Percentiles rank a stretch among this genome's conserved stretches.
Evolutionary conservation across 2,329 filamentous ascomycete genomes (phyloP).

Genomic region (Pseudofabraea citricarpa): DNA sequence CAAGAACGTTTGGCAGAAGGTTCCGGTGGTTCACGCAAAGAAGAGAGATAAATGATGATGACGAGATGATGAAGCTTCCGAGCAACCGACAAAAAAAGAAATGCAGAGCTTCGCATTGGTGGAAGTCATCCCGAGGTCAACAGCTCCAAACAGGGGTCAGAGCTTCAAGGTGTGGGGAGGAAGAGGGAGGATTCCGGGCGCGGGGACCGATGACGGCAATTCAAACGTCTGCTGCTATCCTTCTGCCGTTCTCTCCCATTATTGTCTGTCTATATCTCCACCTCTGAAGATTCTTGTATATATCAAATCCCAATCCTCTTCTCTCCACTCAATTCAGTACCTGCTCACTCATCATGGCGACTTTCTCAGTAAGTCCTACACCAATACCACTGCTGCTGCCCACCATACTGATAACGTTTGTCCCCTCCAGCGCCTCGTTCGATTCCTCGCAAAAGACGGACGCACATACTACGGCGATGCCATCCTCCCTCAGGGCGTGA

Average conservation of each 20-base stretch:
- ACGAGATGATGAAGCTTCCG: neutral
- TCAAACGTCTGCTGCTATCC: constrained; percentile 1
- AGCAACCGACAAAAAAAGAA: neutral
- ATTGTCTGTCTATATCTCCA: neutral
- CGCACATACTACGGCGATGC: constrained; percentile 70
- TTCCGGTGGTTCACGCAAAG: no score
- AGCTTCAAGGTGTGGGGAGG: neutral
- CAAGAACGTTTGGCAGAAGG: no score
- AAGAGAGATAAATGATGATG: no score
- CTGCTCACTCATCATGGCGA: constrained; percentile 34
- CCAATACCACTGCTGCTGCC: neutral
- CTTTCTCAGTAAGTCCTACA: constrained; percentile 39
- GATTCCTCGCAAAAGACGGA: constrained; percentile 69
- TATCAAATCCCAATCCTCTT: neutral
- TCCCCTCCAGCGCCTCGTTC: constrained; percentile 56
- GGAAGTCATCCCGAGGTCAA: constrained; percentile 1
- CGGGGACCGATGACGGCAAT: constrained; percentile 2
- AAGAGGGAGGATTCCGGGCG: neutral
- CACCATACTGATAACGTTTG: neutral
- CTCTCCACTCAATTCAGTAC: no score
- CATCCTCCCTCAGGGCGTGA: constrained; percentile 56
- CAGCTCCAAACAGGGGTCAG: neutral
- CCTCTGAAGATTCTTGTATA: neutral
- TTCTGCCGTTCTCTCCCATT: neutral
- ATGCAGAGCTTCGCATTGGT: constrained; percentile 1